Conservation (phyloP, 1,139 yeast species). For the Kluyveromyces marxianus region DNA sequence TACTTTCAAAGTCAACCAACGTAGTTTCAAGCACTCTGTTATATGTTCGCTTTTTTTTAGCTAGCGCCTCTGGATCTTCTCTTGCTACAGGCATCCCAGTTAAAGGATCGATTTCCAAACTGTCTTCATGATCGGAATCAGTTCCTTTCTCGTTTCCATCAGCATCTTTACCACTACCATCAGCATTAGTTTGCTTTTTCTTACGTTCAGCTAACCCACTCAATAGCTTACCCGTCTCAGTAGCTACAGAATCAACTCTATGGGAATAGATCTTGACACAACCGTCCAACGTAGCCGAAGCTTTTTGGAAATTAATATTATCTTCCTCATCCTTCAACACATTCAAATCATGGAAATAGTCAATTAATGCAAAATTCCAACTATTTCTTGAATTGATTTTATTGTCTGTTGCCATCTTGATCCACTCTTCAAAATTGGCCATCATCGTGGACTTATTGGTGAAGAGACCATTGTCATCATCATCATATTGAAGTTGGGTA, state of each 20-base stretch:
- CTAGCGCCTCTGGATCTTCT: constrained; percentile 31
- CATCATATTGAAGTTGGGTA: constrained; percentile 19
- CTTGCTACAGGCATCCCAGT: constrained; percentile 28
- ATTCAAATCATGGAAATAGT: constrained; percentile 47
- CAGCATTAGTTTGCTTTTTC: constrained; percentile 25
- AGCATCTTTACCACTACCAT: constrained; percentile 33
- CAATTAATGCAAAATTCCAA: constrained; percentile 86
- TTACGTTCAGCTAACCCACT: constrained; percentile 51
- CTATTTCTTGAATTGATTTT: constrained; percentile 58
- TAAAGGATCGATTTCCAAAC: constrained; percentile 28
- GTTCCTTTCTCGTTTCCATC: constrained; percentile 31
- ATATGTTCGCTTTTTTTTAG: constrained; percentile 22
- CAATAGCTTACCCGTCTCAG: constrained; percentile 78
- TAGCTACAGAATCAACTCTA: constrained; percentile 85
- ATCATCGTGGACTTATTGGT: constrained; percentile 36
- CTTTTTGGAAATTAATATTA: constrained; percentile 56
- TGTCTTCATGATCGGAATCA: constrained; percentile 22
- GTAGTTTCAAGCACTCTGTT: constrained; percentile 45
- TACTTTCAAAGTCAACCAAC: constrained; percentile 47
- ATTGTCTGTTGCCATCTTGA: constrained; percentile 82
- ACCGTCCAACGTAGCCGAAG: constrained; percentile 76
- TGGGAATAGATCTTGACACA: constrained; percentile 80
- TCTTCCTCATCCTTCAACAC: constrained; percentile 30
- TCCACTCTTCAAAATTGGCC: constrained; percentile 86
- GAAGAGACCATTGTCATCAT: constrained; percentile 24